Conservation (phyloP, 2,329 filamentous ascomycete species). For the Graphilbum ipis-grandicollis region DNA sequence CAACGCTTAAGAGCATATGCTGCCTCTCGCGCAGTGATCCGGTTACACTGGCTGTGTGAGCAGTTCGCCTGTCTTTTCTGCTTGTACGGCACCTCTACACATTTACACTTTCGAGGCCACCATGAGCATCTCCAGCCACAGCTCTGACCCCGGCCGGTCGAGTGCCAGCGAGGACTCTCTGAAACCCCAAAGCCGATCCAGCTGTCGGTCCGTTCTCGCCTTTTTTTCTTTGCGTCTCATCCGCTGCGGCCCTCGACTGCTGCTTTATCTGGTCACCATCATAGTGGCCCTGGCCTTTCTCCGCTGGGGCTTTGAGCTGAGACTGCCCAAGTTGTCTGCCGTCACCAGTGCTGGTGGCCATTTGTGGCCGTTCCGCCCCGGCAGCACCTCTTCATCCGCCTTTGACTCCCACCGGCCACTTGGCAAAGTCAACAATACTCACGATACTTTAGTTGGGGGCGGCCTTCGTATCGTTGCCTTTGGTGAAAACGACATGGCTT, state of each 20-base stretch:
- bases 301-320: conserved; percentile 9
- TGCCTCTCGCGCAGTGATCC: too few species aligned
- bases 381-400: too few species aligned
- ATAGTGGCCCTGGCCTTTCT: conserved; percentile 9
- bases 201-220: conserved; percentile 7
- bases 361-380: too few species aligned
- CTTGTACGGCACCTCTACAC: too few species aligned
- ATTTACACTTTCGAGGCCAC: too few species aligned
- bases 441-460: conserved; percentile 9
- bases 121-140: too few species aligned
- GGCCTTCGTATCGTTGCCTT: conserved; percentile 33
- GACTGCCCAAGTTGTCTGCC: conserved; percentile 8
- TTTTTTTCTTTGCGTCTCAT: conserved; percentile 14
- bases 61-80: too few species aligned
- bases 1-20: too few species aligned
- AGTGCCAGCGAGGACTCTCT: too few species aligned
- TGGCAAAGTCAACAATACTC: conserved; percentile 1
- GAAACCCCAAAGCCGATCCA: too few species aligned
- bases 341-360: not conserved
- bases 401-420: conserved; percentile 5
- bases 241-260: conserved; percentile 13
- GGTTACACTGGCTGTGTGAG: too few species aligned
- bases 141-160: too few species aligned
- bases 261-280: conserved; percentile 12
- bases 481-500: conserved; percentile 29